Evolutionary conservation across 345 rosid species (phyloP).

Genomic region (Salix purpurea): DNA sequence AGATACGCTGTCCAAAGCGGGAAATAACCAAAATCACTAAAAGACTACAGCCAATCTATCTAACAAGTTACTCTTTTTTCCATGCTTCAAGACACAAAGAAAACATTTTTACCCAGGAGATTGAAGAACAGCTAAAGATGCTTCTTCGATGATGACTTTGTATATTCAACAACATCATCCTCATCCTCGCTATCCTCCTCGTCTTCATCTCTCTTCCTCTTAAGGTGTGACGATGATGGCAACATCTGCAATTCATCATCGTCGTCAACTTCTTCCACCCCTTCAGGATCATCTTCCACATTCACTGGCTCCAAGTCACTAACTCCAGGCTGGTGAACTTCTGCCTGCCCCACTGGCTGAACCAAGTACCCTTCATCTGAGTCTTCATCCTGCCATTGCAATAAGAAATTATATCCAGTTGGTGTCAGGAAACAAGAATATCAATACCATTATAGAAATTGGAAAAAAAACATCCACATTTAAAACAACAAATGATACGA

Average conservation of each 20-base stretch:
- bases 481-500: not conserved
- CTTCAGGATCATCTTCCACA: slow-evolving; percentile 42
- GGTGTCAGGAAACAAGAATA: not conserved
- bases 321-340: slow-evolving; percentile 43
- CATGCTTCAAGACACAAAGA: slow-evolving; percentile 6
- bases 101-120: slow-evolving; percentile 4
- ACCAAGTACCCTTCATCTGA: slow-evolving; percentile 56
- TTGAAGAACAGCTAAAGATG: slow-evolving; percentile 19
- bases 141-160: slow-evolving; percentile 40
- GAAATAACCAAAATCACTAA: slow-evolving; percentile 20
- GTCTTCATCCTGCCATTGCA: slow-evolving; percentile 55
- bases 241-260: slow-evolving; percentile 23
- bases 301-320: slow-evolving; percentile 46
- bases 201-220: slow-evolving; percentile 51
- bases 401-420: not conserved
- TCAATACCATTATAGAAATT: not conserved
- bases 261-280: slow-evolving; percentile 37
- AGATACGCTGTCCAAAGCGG: slow-evolving; percentile 5
- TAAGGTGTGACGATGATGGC: slow-evolving; percentile 37
- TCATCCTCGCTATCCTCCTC: slow-evolving; percentile 22
- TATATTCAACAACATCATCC: slow-evolving; percentile 19
- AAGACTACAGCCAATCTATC: slow-evolving; percentile 18
- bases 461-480: not conserved
- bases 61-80: slow-evolving; percentile 17
- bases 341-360: slow-evolving; percentile 50